Evolutionary conservation across 129 eudicot genomes (phyloP).

Genomic region (Centella asiatica): DNA sequence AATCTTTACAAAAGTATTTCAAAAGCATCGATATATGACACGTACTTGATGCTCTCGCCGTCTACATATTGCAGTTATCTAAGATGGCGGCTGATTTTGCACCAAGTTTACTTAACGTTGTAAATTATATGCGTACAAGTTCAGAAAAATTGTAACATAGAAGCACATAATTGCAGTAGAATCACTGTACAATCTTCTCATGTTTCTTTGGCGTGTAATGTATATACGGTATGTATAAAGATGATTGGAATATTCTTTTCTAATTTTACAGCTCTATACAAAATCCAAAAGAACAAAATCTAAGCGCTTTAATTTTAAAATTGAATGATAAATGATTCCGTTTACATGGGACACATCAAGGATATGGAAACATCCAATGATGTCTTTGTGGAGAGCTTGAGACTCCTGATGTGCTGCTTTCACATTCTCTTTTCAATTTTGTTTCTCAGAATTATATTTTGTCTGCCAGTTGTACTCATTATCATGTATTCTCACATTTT

Average conservation of each 20-base stretch:
- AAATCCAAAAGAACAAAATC: no score
- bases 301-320: not conserved
- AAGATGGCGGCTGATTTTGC: no score
- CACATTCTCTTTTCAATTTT: not conserved
- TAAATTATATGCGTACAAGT: not conserved
- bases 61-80: no score
- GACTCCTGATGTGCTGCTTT: not conserved
- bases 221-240: not conserved
- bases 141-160: no score
- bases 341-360: not conserved
- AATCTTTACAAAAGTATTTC: slow-evolving; percentile 48
- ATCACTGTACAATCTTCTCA: not conserved
- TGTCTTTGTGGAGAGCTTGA: not conserved
- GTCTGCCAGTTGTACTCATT: slow-evolving; percentile 3
- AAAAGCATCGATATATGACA: slow-evolving; percentile 20
- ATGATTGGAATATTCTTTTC: not conserved
- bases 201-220: not conserved
- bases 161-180: not conserved
- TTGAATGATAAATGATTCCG: not conserved
- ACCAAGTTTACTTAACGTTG: no score
- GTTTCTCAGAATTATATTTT: not conserved
- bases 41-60: no score
- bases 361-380: not conserved
- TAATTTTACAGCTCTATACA: no score
- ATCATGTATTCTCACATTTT: no score